Percentiles rank a stretch among this genome's conserved stretches.
Conservation (phyloP, 139 green algal genomes). For the Chlorella sp. region DNA sequence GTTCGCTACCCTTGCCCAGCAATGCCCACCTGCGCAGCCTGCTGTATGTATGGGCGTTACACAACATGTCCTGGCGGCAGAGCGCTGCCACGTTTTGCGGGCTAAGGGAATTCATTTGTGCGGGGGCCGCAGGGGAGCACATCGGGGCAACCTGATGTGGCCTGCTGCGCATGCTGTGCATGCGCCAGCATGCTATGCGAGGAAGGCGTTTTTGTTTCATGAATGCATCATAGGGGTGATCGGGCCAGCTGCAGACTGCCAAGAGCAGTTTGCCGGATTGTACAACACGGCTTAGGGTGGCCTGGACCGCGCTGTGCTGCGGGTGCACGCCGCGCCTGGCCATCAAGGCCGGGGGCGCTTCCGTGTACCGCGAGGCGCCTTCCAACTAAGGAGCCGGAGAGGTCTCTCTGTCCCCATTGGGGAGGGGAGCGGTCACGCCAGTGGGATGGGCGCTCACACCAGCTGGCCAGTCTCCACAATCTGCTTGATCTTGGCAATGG, state of each 20-base stretch:
- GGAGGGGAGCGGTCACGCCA: not conserved
- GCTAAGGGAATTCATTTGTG: not conserved
- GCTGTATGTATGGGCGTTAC: not conserved
- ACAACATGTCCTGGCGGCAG: not conserved
- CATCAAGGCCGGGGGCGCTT: not conserved
- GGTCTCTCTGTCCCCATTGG: too few species aligned
- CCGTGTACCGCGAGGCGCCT: not conserved
- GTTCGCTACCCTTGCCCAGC: not conserved
- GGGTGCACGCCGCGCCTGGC: not conserved
- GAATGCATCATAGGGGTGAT: not conserved
- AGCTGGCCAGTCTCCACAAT: conserved; percentile 55
- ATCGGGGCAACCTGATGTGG: not conserved
- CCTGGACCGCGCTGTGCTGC: too few species aligned
- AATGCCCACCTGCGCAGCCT: not conserved
- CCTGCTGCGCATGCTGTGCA: not conserved
- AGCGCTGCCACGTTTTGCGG: not conserved
- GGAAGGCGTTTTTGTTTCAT: not conserved
- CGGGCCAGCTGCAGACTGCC: not conserved
- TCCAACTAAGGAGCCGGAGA: not conserved
- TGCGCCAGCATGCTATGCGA: not conserved
- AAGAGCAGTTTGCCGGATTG: not conserved
- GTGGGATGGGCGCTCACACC: not conserved
- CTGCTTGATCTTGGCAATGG: conserved; percentile 98
- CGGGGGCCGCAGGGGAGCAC: too few species aligned
- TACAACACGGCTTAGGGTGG: not conserved